Percentiles rank a stretch among this genome's conserved stretches.
These are phyloP conservation scores for Stereum hirsutum DNA, from an alignment of 1,284 basidiomycete species.

Conservation along the genomic window DNA sequence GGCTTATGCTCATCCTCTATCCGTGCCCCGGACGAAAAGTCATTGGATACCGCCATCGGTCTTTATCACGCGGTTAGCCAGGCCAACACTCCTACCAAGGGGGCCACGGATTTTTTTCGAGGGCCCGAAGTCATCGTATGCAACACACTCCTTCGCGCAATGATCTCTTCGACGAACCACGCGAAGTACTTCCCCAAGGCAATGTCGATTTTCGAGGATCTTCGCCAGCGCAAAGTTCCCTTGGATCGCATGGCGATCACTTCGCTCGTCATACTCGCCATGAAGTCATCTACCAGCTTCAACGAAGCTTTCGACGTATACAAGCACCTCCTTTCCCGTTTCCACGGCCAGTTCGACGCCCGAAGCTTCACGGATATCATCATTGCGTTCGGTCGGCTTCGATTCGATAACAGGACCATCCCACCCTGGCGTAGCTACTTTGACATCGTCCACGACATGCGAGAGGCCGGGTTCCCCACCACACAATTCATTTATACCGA, in stretches of 20 bases:
- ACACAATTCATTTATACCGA: slow-evolving; percentile 62
- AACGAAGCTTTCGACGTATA: slow-evolving; percentile 59
- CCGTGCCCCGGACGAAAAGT: slow-evolving; percentile 26
- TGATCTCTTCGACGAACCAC: slow-evolving; percentile 33
- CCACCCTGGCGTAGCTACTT: slow-evolving; percentile 49
- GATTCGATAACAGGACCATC: slow-evolving; percentile 29
- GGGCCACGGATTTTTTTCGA: slow-evolving; percentile 27
- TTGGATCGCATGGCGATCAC: slow-evolving; percentile 33
- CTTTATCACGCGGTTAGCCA: slow-evolving; percentile 37
- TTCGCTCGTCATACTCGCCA: slow-evolving; percentile 49
- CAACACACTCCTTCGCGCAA: slow-evolving; percentile 43
- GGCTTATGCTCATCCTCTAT: slow-evolving; percentile 31
- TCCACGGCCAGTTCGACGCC: slow-evolving; percentile 36
- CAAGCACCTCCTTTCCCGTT: slow-evolving; percentile 26
- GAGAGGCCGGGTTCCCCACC: slow-evolving; percentile 47
- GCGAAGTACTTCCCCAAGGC: slow-evolving; percentile 39
- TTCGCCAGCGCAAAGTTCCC: slow-evolving; percentile 23
- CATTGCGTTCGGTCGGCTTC: slow-evolving; percentile 49
- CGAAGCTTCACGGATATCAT: slow-evolving; percentile 55
- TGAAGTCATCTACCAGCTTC: slow-evolving; percentile 43
- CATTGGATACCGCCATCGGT: slow-evolving; percentile 38
- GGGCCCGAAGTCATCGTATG: too few relatives aligned
- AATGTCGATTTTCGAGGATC: slow-evolving; percentile 46
- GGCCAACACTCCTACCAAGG: slow-evolving; percentile 7
- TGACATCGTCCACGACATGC: slow-evolving; percentile 82